Evolutionary conservation across 768 basidiomycete genomes (phyloP).

Genomic region (Psilocybe cyanescens): DNA sequence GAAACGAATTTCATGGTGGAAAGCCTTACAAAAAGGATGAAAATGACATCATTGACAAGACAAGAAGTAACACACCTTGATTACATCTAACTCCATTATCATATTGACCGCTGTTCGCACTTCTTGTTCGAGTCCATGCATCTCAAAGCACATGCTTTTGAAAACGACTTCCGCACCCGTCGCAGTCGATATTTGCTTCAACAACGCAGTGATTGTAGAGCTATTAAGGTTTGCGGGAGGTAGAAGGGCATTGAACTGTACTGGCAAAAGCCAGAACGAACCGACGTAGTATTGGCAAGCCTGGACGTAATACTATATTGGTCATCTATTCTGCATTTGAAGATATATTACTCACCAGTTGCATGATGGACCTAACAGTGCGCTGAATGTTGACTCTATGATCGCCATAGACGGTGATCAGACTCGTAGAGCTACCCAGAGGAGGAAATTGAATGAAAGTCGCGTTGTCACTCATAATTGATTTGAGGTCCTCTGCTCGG

Average conservation of each 20-base stretch:
- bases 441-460: constrained; percentile 95
- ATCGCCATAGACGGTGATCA: constrained; percentile 95
- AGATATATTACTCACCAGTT: constrained; percentile 66
- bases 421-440: constrained; percentile 88
- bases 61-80: constrained; percentile 67
- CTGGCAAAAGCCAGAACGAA: constrained; percentile 95
- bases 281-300: constrained; percentile 95
- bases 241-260: constrained; percentile 90
- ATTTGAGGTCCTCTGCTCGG: constrained; percentile 89
- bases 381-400: constrained; percentile 92
- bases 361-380: constrained; percentile 93
- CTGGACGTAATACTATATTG: constrained; percentile 41
- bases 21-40: constrained; percentile 53
- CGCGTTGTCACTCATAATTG: constrained; percentile 94
- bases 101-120: constrained; percentile 84
- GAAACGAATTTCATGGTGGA: constrained; percentile 97
- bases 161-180: constrained; percentile 95
- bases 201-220: constrained; percentile 78
- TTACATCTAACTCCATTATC: constrained; percentile 88
- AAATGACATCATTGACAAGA: constrained; percentile 6
- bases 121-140: constrained; percentile 93
- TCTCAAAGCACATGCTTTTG: constrained; percentile 97
- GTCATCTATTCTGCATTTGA: neutral
- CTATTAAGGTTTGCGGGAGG: constrained; percentile 83
- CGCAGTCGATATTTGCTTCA: constrained; percentile 84